Base-by-base conservation (phyloP, 139 green algal genomes). In the Klebsormidium nitens region DNA sequence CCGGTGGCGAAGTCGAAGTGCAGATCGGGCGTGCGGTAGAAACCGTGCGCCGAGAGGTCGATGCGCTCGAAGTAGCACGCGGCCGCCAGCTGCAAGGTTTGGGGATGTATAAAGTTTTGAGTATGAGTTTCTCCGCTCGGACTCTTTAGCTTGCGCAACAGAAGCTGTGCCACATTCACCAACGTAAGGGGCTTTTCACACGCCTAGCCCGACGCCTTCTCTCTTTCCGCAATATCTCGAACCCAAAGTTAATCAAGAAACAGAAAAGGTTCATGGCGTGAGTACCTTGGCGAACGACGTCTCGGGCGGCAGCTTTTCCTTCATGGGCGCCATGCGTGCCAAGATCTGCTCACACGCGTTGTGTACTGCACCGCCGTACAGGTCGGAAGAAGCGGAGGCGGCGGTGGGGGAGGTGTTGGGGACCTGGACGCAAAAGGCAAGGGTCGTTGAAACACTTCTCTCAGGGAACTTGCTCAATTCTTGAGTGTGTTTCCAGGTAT, bases 341-440 rank as follows among this genome's bases (percentile, higher is more conserved):
- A 76, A 85, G 34, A 98, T 71, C 80, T 97, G 88, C 32, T 59
- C 26, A 80, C 93, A 98, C 1, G 93, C 93, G 71, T 98, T 89
- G 26, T 90, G 74, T n/a, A 89, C 80, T 0, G 93, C 91, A 17
- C 59, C 85, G 37, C 93, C 93, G 64, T 98, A 98, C 80, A 98
- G 81, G 82, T 98, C 93, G 1, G 82, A 91, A 11, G 79, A 91
- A 23, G 91, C 91, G 1, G 84, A 93, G 4, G 92, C 93, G 4
- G 93, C 93, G 34, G 93, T 97, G 26, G 93, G 91, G 0, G 86
- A 95, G 0, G 93, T 81, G 73, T 98, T 98, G 64, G 93, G 90
- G 35, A 98, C 90, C 80, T 88, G 69, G 17, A 39, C 2, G 23
- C 4, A 14, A 3, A 14, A 14, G 28, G 56, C 39, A 17, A 32